Base-by-base conservation (phyloP, 306 rosid species). In the Acmispon strigosus region DNA sequence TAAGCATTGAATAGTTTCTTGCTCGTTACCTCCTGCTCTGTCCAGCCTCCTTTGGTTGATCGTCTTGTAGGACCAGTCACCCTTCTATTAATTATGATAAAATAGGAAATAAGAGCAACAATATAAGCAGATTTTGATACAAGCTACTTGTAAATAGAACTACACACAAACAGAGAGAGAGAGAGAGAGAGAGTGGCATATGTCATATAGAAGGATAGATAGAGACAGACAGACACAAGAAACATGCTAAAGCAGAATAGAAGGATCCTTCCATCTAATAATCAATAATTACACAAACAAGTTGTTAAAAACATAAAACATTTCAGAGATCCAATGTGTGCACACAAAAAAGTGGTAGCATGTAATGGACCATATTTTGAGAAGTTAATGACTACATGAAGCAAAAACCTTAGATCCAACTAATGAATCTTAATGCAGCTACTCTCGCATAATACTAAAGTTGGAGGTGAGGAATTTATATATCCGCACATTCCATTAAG, bases 41-140 rank as follows among this genome's bases (percentile, higher is more conserved):
- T 80, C 88, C 88, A 84, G 16, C 86, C 84, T 7, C 84, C 86
- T 56, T 72, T 78, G 39, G 73, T 48, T 55, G 82, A 58, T 72
- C 84, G 67, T 62, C 86, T 82, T 7, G 73, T 72, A 20, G 88
- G 86, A 47, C 82, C 86, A 10, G 62, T 45, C 39, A 58, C 42
- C 76, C 80, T 76, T 73, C 85, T 78, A 69, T 10, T 32, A 5
- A 3, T 36, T 11, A 63, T 10, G 69, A 41, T 54, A 34, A 56
- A 7, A 74, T 18, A 7, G 47, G 32, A 56, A 4, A n/a, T 13
- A 10, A 8, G n/a, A 42, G 18, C 7, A 62, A 41, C 14, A 62
- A 41, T 10, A 39, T 15, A 34, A 60, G 48, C 29, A 37, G 48
- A 71, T 16, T 13, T 20, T 17, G 68, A 58, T 76, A 19, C 15